A percentile compares a stretch with the other conserved stretches of the same genome.
phyloP scores from a whole-genome alignment of 1,284 basidiomycete species.

The Neolentinus lepideus region DNA sequence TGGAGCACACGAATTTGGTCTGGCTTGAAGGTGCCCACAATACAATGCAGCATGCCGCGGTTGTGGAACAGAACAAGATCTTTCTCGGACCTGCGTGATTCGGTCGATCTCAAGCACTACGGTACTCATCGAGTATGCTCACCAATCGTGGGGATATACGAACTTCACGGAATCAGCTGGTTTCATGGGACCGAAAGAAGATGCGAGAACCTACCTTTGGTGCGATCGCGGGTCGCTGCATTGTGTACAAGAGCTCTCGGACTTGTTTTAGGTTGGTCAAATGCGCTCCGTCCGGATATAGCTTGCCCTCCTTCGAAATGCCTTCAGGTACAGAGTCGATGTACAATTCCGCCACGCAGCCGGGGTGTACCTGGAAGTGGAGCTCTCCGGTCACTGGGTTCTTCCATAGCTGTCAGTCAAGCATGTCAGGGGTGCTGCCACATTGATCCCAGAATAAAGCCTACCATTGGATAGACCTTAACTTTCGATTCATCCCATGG shows the following conservation, averaged over 20 bases:
- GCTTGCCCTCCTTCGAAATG: conserved; percentile 39
- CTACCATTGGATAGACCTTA: conserved; percentile 63
- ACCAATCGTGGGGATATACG: conserved; percentile 53
- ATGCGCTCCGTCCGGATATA: conserved; percentile 72
- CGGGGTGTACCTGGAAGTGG: conserved; percentile 75
- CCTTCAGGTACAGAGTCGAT: conserved; percentile 56
- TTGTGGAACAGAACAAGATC: conserved; percentile 69
- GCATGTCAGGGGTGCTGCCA: not conserved
- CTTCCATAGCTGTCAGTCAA: conserved; percentile 61
- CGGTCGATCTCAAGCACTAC: too few species aligned
- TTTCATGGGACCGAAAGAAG: not conserved
- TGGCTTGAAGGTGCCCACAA: conserved; percentile 65
- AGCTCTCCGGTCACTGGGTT: conserved; percentile 71
- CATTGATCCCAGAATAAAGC: conserved; percentile 12
- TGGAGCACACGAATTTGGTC: conserved; percentile 66
- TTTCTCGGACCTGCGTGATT: conserved; percentile 38
- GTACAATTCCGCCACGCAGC: conserved; percentile 46
- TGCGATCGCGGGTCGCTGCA: conserved; percentile 77
- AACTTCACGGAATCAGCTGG: conserved; percentile 25
- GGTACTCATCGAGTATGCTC: too few species aligned
- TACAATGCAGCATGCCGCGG: conserved; percentile 70
- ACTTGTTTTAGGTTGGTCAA: conserved; percentile 65
- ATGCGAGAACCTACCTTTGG: conserved; percentile 39
- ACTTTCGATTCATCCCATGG: conserved; percentile 67
- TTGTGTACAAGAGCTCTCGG: conserved; percentile 65